Evolutionary conservation across 306 rosid genomes (phyloP), one percentile per base, ranked within the genome.

Genomic region (Lotus japonicus): DNA sequence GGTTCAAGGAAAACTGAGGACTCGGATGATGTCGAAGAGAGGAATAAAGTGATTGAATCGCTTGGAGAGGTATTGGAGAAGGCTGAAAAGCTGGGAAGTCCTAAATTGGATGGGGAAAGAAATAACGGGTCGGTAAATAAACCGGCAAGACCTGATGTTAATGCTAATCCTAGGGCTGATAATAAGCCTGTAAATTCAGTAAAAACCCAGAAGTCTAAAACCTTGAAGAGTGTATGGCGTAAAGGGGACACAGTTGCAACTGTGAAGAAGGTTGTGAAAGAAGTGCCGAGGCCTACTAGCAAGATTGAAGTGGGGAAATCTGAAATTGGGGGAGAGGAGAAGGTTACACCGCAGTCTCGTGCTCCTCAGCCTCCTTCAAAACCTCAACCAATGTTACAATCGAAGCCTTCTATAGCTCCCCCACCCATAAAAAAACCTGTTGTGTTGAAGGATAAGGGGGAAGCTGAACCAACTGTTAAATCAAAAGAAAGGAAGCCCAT

Each of bases 41-140:
- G 83, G 79, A 88, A 66, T 72, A 88, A 86, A 65, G 92, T 94
- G 71, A 94, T 94, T 59, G 92, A 90, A 52, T 90, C 99, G 0
- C 95, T 94, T 35, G 99, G 97, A 52, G 97, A 90, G 79, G 99
- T 88, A 48, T 79, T 94, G 92, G 92, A 94, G 81, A 94, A 87
- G 88, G 99, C 95, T 16, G 97, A 90, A 66, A 94, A 87, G 80
- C 79, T 94, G 50, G 95, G 65, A 58, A 84, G 26, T 60, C 39
- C 89, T 4, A 80, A 71, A 61, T 53, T 76, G 53, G 84, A 58
- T 72, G 72, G 68, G 46, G 84, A 72, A 51, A 87, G 59, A 58
- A 83, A 59, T 72, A 82, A 80, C 14, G 77, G 80, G 35, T 63
- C 84, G 4, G 78, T 83, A 61, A 80, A 68, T 77, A 88, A 64